Conservation (phyloP, 805 yeast genomes). For the Brettanomyces sp. region DNA sequence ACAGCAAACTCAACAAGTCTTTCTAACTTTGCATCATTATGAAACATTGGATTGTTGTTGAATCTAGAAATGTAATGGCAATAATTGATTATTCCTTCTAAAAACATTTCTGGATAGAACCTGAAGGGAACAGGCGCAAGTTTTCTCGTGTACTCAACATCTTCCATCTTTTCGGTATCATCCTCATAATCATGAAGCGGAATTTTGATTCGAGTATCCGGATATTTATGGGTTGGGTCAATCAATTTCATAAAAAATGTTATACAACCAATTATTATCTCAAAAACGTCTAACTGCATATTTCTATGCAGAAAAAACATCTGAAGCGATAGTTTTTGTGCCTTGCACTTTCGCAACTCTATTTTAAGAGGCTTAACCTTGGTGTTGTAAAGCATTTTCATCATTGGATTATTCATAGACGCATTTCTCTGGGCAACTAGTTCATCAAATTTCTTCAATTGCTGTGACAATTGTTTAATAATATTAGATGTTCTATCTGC, state of each 20-base stretch:
- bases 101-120: conserved; percentile 73
- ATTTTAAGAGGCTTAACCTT: conserved; percentile 24
- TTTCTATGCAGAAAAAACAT: conserved; percentile 51
- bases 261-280: conserved; percentile 67
- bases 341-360: conserved; percentile 28
- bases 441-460: conserved; percentile 42
- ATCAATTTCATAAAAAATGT: conserved; percentile 62
- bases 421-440: conserved; percentile 15
- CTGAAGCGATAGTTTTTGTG: conserved; percentile 48
- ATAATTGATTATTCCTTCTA: conserved; percentile 76
- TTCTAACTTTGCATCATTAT: conserved; percentile 41
- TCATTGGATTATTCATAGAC: conserved; percentile 16
- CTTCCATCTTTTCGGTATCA: conserved; percentile 61
- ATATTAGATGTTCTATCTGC: conserved; percentile 45
- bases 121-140: conserved; percentile 70
- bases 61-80: conserved; percentile 52
- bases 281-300: conserved; percentile 60
- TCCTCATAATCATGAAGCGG: conserved; percentile 53
- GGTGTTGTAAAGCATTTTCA: conserved; percentile 19
- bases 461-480: conserved; percentile 41
- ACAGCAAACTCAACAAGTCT: conserved; percentile 64
- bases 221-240: conserved; percentile 64
- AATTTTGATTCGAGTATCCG: conserved; percentile 35
- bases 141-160: conserved; percentile 58
- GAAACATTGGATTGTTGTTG: conserved; percentile 47